phyloP scores from a whole-genome alignment of 2,329 filamentous ascomycete genomes.

The Cladophialophora psammophila region DNA sequence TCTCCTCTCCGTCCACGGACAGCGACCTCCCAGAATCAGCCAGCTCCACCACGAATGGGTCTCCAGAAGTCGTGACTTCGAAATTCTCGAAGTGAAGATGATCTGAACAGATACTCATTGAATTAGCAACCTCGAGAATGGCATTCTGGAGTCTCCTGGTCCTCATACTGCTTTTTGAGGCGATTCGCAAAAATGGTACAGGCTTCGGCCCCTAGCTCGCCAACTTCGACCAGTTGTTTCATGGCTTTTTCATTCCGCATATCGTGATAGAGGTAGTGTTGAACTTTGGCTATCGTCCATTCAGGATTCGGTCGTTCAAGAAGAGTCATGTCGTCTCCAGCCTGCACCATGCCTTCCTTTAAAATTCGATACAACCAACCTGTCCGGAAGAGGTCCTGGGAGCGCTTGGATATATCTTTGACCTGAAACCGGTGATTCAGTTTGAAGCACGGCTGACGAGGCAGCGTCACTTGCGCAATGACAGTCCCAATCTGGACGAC shows the following conservation, averaged over 20 bases:
- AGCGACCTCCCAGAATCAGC: constrained; percentile 16
- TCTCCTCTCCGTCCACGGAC: constrained; percentile 20
- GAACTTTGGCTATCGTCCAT: constrained; percentile 70
- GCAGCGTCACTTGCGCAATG: constrained; percentile 66
- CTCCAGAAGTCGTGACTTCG: constrained; percentile 23
- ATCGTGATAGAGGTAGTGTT: constrained; percentile 68
- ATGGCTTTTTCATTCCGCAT: constrained; percentile 58
- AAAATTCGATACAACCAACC: constrained; percentile 73
- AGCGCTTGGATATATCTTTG: constrained; percentile 66
- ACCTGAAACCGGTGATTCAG: constrained; percentile 72
- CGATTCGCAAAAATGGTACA: constrained; percentile 61
- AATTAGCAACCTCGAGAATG: constrained; percentile 10
- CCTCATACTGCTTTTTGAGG: constrained; percentile 55
- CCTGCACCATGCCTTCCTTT: constrained; percentile 60
- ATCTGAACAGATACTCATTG: constrained; percentile 8
- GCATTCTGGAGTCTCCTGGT: constrained; percentile 21
- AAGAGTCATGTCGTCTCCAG: constrained; percentile 65
- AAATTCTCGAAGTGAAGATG: constrained; percentile 30
- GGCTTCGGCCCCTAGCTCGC: constrained; percentile 59
- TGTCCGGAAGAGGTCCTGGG: constrained; percentile 65
- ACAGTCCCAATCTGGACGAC: constrained; percentile 61
- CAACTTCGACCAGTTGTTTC: constrained; percentile 48
- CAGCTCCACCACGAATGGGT: constrained; percentile 26
- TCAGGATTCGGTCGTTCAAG: constrained; percentile 62
- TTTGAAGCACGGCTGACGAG: constrained; percentile 72